Evolutionary conservation across 2,329 filamentous ascomycete genomes (phyloP).

Genomic region (Aureobasidium sp.): DNA sequence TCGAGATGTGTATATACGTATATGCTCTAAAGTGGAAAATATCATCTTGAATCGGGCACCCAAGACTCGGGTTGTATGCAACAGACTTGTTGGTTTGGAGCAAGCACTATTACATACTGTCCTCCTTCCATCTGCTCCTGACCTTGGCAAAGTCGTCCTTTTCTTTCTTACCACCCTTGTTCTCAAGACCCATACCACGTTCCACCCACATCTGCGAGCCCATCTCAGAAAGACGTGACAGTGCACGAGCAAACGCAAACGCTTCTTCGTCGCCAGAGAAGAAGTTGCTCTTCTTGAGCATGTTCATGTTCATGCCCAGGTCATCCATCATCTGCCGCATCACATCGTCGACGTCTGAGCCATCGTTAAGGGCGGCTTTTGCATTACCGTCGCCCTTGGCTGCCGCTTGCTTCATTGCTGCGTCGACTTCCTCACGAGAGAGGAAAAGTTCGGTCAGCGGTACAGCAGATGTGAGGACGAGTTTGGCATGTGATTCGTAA

Average conservation of each 20-base stretch:
- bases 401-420: slow-evolving; percentile 34
- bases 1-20: neutral
- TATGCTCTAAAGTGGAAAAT: neutral
- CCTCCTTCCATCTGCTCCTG: slow-evolving; percentile 59
- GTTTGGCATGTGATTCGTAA: slow-evolving; percentile 86
- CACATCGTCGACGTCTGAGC: slow-evolving; percentile 51
- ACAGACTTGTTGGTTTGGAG: neutral
- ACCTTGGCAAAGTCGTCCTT: slow-evolving; percentile 57
- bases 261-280: slow-evolving; percentile 94
- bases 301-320: slow-evolving; percentile 71
- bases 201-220: slow-evolving; percentile 93
- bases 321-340: slow-evolving; percentile 83
- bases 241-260: slow-evolving; percentile 86
- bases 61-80: neutral
- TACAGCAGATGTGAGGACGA: slow-evolving; percentile 83
- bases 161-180: slow-evolving; percentile 54
- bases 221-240: slow-evolving; percentile 85
- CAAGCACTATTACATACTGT: slow-evolving; percentile 45
- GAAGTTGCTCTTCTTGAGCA: slow-evolving; percentile 74
- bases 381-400: slow-evolving; percentile 20
- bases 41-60: neutral
- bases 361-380: slow-evolving; percentile 20
- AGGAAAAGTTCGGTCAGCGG: slow-evolving; percentile 75
- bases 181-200: slow-evolving; percentile 57
- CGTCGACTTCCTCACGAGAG: slow-evolving; percentile 32